Evolutionary conservation across 495 filamentous ascomycete genomes (phyloP), one percentile per base, ranked within the genome.

Genomic region (Annulohypoxylon maeteangense): DNA sequence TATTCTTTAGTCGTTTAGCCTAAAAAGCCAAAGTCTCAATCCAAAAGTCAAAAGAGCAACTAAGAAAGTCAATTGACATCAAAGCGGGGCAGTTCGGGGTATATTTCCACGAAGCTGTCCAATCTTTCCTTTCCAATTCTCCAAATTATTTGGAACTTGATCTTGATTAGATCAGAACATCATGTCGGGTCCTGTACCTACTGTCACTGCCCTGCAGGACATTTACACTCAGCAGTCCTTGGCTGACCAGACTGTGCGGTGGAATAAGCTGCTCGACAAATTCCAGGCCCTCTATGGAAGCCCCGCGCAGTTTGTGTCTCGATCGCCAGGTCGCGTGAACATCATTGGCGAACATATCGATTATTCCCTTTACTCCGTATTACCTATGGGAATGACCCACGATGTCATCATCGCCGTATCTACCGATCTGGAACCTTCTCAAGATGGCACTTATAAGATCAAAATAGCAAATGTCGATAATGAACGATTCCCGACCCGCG

Each of bases 321-420:
- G 95, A 51, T 96, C 93, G 64, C 95, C 95, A 0, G 95, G 95
- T 55, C 87, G 95, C 63, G 95, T 99, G 66, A 98, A 98, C 84
- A 95, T 99, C 78, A 98, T 99, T 74, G 95, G 95, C 77, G 95
- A 99, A 84, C 95, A 99, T 82, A 98, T 99, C 75, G 95, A 99
- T 84, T 99, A 99, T 80, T 96, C 93, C 18, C 88, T 98, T 36
- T 99, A 98, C 83, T 89, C 95, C 76, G 95, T 98, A 51, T 85
- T 99, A 16, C 95, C 95, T 56, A 98, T 97, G 87, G 95, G 94
- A 60, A 91, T 98, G 70, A 93, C 90, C 16, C 92, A 93, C 53
- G 95, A 99, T 78, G 89, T 94, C 60, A 86, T 99, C 44, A 86
- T 99, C 64, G 95, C 95, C 54, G 92, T 98, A 44, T 90, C 90